Percentiles rank a stretch among this genome's conserved stretches.
These are phyloP conservation scores for Cercospora brassicicola DNA, from an alignment of 2,329 filamentous ascomycete genomes.

Conservation along the genomic window DNA sequence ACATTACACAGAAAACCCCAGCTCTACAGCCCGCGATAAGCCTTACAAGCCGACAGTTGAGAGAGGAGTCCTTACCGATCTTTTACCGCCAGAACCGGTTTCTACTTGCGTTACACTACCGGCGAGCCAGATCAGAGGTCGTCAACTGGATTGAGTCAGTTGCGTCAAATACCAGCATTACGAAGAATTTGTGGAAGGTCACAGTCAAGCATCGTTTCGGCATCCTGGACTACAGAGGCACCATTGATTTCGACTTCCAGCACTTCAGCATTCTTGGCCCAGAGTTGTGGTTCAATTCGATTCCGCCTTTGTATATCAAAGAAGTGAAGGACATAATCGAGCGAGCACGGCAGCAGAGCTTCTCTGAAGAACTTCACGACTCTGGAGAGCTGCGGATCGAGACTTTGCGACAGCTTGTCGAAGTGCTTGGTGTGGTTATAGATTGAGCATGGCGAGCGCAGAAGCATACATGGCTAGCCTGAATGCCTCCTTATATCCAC, in stretches of 20 bases:
- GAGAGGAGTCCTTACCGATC: constrained; percentile 15
- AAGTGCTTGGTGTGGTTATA: constrained; percentile 16
- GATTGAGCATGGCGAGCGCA: constrained; percentile 7
- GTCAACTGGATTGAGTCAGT: constrained; percentile 12
- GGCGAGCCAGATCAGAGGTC: constrained; percentile 15
- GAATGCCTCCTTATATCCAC: constrained; percentile 7
- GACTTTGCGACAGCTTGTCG: constrained; percentile 16
- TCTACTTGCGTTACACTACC: constrained; percentile 19
- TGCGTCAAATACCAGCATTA: constrained; percentile 2
- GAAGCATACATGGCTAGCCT: constrained; percentile 2
- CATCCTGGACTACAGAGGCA: constrained; percentile 21
- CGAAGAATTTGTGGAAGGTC: constrained; percentile 13
- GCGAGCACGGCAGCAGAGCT: neutral
- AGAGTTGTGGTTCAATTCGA: constrained; percentile 19
- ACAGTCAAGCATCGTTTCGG: constrained; percentile 22
- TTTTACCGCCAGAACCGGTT: constrained; percentile 22
- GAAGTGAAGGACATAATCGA: constrained; percentile 15
- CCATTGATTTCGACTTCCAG: constrained; percentile 19
- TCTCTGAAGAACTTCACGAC: neutral
- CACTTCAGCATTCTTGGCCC: constrained; percentile 16
- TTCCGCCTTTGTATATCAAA: constrained; percentile 16
- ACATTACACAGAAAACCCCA: neutral
- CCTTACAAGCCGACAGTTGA: constrained; percentile 16
- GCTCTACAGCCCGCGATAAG: constrained; percentile 18
- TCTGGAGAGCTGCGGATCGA: constrained; percentile 12